These are phyloP conservation scores for Daedaleopsis sinensis DNA, from an alignment of 768 basidiomycete species.

Conservation along the genomic window DNA sequence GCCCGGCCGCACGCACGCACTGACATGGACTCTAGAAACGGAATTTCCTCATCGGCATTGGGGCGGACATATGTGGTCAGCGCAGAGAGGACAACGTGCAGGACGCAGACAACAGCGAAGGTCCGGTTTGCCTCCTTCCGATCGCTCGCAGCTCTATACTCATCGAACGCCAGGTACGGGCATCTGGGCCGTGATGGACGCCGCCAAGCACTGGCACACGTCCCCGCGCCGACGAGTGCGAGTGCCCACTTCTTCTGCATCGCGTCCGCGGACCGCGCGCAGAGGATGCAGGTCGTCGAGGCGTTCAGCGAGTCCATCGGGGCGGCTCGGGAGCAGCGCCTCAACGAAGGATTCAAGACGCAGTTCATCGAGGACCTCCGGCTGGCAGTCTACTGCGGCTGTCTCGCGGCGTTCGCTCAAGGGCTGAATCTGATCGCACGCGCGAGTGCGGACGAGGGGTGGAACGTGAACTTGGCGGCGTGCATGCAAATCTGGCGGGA, in stretches of 20 bases:
- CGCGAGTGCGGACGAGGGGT: conserved; percentile 23
- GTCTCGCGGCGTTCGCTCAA: conserved; percentile 23
- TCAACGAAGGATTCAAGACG: conserved; percentile 9
- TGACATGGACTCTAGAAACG: conserved; percentile 15
- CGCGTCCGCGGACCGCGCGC: conserved; percentile 26
- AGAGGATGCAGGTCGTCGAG: conserved; percentile 21
- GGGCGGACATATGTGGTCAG: conserved; percentile 25
- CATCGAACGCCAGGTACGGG: conserved; percentile 19
- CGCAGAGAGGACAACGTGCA: conserved; percentile 27
- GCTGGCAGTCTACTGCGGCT: conserved; percentile 24
- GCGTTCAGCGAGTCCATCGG: conserved; percentile 16
- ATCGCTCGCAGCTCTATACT: too few species aligned
- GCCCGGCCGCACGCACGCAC: neutral
- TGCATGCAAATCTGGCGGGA: conserved; percentile 27
- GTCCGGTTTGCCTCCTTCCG: neutral
- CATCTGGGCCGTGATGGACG: conserved; percentile 26
- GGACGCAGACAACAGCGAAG: conserved; percentile 26
- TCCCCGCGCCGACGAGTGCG: conserved; percentile 25
- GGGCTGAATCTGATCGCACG: conserved; percentile 27
- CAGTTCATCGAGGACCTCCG: conserved; percentile 22
- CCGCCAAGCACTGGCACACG: conserved; percentile 21
- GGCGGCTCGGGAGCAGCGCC: conserved; percentile 18
- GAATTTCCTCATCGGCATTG: conserved; percentile 26
- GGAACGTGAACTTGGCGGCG: conserved; percentile 20
- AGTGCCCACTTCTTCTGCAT: conserved; percentile 28